These are phyloP conservation scores for Chlorella sorokiniana DNA, from an alignment of 139 green algal genomes.

Conservation along the genomic window DNA sequence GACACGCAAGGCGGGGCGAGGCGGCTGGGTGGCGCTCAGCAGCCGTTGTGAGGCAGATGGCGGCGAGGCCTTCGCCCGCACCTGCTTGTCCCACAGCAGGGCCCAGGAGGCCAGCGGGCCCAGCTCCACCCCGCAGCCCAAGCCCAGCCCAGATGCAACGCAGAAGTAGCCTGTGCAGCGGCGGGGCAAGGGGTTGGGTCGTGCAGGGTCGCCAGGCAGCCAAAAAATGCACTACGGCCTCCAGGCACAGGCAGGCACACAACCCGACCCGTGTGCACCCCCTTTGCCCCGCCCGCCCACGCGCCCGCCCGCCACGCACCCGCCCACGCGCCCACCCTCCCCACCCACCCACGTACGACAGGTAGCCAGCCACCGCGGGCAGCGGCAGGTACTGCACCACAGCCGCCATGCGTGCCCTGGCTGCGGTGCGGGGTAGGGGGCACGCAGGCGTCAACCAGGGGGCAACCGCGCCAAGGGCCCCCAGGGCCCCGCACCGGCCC, in stretches of 20 bases:
- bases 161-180: conserved; percentile 24
- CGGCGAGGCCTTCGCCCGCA: no score
- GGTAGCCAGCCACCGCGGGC: conserved; percentile 75
- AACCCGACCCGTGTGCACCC: no score
- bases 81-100: conserved; percentile 17
- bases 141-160: conserved; percentile 9
- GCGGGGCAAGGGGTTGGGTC: not conserved
- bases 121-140: conserved; percentile 27
- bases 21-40: not conserved
- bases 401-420: conserved; percentile 56
- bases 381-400: conserved; percentile 79
- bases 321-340: not conserved
- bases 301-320: not conserved
- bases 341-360: conserved; percentile 53
- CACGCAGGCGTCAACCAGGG: no score
- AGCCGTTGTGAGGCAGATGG: not conserved
- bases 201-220: not conserved
- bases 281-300: not conserved
- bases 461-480: no score
- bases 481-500: no score
- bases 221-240: not conserved
- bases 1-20: no score
- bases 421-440: conserved; percentile 45
- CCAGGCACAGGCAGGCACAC: no score
- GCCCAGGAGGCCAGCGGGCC: not conserved